Base-by-base conservation (phyloP, 352 stramenopile genomes). In the Thalassiosira allenii region DNA sequence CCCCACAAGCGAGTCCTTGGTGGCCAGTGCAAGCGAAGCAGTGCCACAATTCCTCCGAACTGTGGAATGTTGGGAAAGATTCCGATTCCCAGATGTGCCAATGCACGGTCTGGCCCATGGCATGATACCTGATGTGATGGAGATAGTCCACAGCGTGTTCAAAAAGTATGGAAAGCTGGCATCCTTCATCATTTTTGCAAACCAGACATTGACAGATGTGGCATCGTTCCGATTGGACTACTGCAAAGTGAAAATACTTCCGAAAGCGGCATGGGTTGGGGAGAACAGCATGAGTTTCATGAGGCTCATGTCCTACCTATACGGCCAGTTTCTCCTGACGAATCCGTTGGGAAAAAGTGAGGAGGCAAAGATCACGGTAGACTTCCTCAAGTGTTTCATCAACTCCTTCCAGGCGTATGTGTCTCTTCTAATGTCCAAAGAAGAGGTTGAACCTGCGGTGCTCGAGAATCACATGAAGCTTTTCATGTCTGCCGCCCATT, bases 251-350 rank as follows among this genome's bases (percentile, higher is more conserved):
- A 67, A 68, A 49, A 43, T 11, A 9, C 68, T 77, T 2, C 68
- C 68, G 2, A 77, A 77, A 33, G 57, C 56, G 25, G 27, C 43
- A 34, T 77, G 68, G 68, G 9, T 77, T 43, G 68, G 37, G 25
- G 68, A 77, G 29, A 22, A 77, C 41, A 57, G 8, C 20, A 53
- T 77, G 41, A 43, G 23, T 2, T 77, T 64, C 47, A 30, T 47
- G 2, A 49, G 54, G 20, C 27, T 77, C 0, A 44, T 62, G 27
- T 30, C 47, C 3, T 77, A 41, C 23, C 20, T 77, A 2, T 70
- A 70, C 61, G 57, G 68, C 6, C n/a, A 40, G 17, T 70, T 56
- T 43, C 37, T 77, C 5, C 37, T 47, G 37, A 9, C 8, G 37
- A 47, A 47, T 47, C 8, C 9, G 9, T 17, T 47, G 9, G 37